phyloP scores from a whole-genome alignment of 768 basidiomycete genomes.

The Cystobasidium ongulense region DNA sequence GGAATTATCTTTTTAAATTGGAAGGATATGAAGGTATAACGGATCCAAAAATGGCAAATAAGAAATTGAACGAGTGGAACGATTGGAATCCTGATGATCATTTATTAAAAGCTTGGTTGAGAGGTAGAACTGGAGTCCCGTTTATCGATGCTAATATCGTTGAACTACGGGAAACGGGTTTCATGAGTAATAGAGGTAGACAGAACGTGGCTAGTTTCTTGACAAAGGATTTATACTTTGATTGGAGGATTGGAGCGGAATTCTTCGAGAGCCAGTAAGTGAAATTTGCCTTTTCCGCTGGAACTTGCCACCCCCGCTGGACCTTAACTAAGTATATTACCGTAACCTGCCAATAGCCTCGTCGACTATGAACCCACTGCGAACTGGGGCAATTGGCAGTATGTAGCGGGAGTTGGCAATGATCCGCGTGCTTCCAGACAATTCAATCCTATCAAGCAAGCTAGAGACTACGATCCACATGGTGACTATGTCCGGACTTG shows the following conservation, averaged over 20 bases:
- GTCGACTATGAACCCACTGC: constrained; percentile 44
- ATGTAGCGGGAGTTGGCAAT: constrained; percentile 38
- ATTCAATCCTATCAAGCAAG: constrained; percentile 42
- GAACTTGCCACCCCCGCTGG: neutral
- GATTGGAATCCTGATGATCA: constrained; percentile 36
- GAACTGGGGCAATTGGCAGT: constrained; percentile 39
- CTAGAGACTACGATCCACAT: constrained; percentile 34
- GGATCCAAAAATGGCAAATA: constrained; percentile 39
- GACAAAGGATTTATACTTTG: constrained; percentile 47
- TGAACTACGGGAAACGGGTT: constrained; percentile 46
- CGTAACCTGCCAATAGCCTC: constrained; percentile 40
- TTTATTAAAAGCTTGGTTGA: constrained; percentile 5
- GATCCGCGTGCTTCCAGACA: constrained; percentile 39
- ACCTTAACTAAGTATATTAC: too few relatives aligned
- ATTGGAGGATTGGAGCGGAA: constrained; percentile 51
- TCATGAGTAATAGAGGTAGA: constrained; percentile 49
- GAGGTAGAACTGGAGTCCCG: constrained; percentile 19
- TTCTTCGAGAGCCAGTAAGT: constrained; percentile 47
- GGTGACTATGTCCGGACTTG: constrained; percentile 35
- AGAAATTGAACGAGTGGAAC: constrained; percentile 39
- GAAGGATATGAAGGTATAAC: constrained; percentile 46
- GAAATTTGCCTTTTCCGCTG: neutral
- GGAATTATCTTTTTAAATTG: constrained; percentile 41
- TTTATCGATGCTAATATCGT: constrained; percentile 45
- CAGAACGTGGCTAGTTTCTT: constrained; percentile 51